Percentiles rank a stretch among this genome's conserved stretches.
phyloP scores from a whole-genome alignment of 2,329 filamentous ascomycete genomes.

The Penicillium sp. region DNA sequence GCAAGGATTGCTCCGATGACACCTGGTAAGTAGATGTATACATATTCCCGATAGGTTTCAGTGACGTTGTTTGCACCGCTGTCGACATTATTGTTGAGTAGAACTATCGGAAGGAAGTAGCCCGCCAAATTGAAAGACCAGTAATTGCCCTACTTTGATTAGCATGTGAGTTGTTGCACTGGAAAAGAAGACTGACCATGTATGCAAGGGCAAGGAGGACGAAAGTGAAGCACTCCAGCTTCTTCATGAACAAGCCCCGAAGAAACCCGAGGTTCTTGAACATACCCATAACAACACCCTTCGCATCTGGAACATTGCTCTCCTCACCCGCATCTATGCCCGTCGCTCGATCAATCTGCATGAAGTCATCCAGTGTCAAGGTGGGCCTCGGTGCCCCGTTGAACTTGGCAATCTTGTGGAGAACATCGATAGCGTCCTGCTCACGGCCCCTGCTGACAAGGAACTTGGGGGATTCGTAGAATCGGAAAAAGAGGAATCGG shows the following conservation, averaged over 20 bases:
- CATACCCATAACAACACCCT: conserved; percentile 1
- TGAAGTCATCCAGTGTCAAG: conserved; percentile 11
- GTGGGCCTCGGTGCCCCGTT: conserved; percentile 11
- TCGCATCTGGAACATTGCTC: neutral
- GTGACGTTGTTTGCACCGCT: conserved; percentile 12
- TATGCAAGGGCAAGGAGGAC: conserved; percentile 8
- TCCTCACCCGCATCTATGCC: neutral
- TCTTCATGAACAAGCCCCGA: conserved; percentile 4
- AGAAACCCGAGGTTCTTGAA: conserved; percentile 5
- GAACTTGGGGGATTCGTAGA: conserved; percentile 17
- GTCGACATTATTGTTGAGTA: conserved; percentile 16
- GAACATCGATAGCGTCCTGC: conserved; percentile 16
- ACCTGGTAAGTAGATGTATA: conserved; percentile 19
- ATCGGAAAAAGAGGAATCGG: conserved; percentile 8
- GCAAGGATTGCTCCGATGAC: conserved; percentile 16
- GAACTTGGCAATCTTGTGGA: conserved; percentile 16
- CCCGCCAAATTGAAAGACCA: conserved; percentile 19
- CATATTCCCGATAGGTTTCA: conserved; percentile 17
- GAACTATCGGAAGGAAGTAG: conserved; percentile 14
- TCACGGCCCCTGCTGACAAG: conserved; percentile 13
- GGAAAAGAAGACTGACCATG: neutral
- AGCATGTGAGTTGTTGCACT: neutral
- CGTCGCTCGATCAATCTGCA: neutral
- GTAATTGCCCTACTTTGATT: conserved; percentile 13
- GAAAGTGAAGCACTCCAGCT: conserved; percentile 10